phyloP scores from a whole-genome alignment of 345 rosid species.

The Gossypium longicalyx region DNA sequence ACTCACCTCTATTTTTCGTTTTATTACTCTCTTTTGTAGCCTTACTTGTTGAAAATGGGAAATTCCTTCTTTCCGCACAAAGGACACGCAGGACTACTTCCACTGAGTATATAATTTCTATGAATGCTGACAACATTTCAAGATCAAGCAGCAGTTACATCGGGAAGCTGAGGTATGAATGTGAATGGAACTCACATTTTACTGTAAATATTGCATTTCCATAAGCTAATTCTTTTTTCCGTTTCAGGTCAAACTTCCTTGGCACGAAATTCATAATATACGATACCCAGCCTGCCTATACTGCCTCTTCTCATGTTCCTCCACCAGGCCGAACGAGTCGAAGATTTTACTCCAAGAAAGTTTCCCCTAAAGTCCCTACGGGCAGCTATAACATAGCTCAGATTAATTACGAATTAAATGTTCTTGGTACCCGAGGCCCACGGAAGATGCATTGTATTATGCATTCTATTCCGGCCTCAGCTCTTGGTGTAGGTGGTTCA shows the following conservation, averaged over 20 bases:
- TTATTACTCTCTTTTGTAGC: conserved; percentile 26
- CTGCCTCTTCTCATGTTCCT: conserved; percentile 25
- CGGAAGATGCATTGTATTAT: conserved; percentile 57
- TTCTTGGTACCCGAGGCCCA: conserved; percentile 58
- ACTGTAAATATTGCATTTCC: neutral
- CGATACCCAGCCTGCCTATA: conserved; percentile 48
- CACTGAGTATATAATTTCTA: conserved; percentile 60
- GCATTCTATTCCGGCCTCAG: conserved; percentile 55
- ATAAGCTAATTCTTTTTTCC: neutral
- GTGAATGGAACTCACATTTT: neutral
- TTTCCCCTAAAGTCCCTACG: conserved; percentile 60
- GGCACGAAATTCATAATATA: conserved; percentile 60
- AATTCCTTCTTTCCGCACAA: conserved; percentile 67
- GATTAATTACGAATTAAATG: conserved; percentile 50
- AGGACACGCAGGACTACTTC: conserved; percentile 59
- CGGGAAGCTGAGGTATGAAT: conserved; percentile 57
- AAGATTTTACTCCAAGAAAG: conserved; percentile 52
- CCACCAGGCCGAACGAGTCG: conserved; percentile 41
- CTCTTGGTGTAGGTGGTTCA: conserved; percentile 49
- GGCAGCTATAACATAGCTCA: conserved; percentile 58
- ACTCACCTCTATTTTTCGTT: neutral
- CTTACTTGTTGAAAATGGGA: conserved; percentile 57
- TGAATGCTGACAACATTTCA: conserved; percentile 65
- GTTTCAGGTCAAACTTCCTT: conserved; percentile 55
- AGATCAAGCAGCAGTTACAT: conserved; percentile 59